Evolutionary conservation across 495 filamentous ascomycete genomes (phyloP).

Genomic region (Lophiostoma macrostomum): DNA sequence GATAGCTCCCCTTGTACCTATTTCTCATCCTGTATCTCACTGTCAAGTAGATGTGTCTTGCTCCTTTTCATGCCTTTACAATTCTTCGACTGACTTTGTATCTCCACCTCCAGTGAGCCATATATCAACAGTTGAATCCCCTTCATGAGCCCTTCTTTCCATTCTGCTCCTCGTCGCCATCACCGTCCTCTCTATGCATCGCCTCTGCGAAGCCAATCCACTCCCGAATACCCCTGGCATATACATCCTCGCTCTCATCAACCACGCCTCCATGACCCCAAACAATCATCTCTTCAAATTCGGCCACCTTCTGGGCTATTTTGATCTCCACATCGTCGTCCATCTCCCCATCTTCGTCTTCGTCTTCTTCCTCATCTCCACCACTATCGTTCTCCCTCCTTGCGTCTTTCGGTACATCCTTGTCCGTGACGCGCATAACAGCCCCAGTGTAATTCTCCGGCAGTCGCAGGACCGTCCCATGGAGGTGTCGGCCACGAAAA

Average conservation of each 20-base stretch:
- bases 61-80: no score
- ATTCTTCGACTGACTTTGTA: no score
- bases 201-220: constrained; percentile 76
- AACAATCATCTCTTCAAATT: constrained; percentile 75
- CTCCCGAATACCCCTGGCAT: constrained; percentile 68
- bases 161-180: neutral
- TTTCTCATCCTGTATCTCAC: no score
- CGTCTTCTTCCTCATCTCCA: constrained; percentile 40
- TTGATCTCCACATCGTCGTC: constrained; percentile 58
- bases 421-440: constrained; percentile 30
- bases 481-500: constrained; percentile 80
- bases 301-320: constrained; percentile 57
- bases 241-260: constrained; percentile 47
- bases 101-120: no score
- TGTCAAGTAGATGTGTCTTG: no score
- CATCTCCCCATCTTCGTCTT: constrained; percentile 46
- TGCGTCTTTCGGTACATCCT: constrained; percentile 9
- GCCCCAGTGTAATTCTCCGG: constrained; percentile 64
- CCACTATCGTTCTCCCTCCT: constrained; percentile 6
- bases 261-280: constrained; percentile 68
- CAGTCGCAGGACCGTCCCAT: constrained; percentile 62
- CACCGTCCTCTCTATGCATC: constrained; percentile 38
- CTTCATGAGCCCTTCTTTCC: no score
- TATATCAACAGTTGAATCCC: no score
- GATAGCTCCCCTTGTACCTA: no score